Evolutionary conservation across 768 basidiomycete genomes (phyloP).

Genomic region (Lepiota brunneoincarnata): DNA sequence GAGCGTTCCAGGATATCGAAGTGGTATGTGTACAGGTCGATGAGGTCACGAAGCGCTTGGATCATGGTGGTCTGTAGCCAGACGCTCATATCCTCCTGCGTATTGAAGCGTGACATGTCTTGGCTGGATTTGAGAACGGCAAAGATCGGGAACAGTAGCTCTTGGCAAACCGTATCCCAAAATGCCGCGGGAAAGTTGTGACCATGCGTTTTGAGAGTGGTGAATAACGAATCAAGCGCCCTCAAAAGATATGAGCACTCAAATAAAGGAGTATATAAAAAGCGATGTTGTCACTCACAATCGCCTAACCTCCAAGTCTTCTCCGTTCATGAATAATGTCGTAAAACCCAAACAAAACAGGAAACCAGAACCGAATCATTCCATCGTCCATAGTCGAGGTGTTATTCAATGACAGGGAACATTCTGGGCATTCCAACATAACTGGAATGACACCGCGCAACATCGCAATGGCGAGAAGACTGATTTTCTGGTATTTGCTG

Average conservation of each 20-base stretch:
- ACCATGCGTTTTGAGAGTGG: slow-evolving; percentile 89
- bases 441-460: slow-evolving; percentile 88
- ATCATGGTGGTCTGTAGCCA: slow-evolving; percentile 99
- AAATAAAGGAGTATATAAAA: neutral
- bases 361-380: slow-evolving; percentile 98
- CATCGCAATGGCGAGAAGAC: slow-evolving; percentile 94
- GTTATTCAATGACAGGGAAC: slow-evolving; percentile 25
- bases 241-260: slow-evolving; percentile 37
- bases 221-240: slow-evolving; percentile 95
- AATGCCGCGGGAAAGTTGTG: slow-evolving; percentile 83
- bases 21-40: slow-evolving; percentile 94
- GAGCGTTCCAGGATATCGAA: slow-evolving; percentile 89
- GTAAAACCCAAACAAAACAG: slow-evolving; percentile 95
- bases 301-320: slow-evolving; percentile 95
- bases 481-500: slow-evolving; percentile 98
- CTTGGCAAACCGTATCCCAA: slow-evolving; percentile 97
- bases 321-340: slow-evolving; percentile 99
- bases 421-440: slow-evolving; percentile 84
- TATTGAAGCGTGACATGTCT: slow-evolving; percentile 89
- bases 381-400: slow-evolving; percentile 57
- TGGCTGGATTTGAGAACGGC: slow-evolving; percentile 91
- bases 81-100: slow-evolving; percentile 98
- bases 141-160: slow-evolving; percentile 97
- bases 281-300: slow-evolving; percentile 59
- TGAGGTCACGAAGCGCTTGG: slow-evolving; percentile 91